Base-by-base conservation (phyloP, 768 basidiomycete genomes). In the Albatrellus ellisii region DNA sequence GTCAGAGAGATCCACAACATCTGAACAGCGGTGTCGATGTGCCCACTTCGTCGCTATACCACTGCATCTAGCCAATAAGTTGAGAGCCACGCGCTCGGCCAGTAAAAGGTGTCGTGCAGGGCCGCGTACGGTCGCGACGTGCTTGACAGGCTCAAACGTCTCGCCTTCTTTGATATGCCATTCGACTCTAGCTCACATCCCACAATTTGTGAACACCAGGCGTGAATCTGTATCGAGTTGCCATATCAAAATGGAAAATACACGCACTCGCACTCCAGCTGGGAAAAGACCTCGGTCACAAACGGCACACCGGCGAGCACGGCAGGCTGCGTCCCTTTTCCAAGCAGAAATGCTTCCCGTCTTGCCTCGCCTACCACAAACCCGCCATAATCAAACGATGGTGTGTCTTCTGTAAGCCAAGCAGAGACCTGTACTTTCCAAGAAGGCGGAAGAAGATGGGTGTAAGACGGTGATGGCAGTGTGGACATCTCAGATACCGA, bases 261-360 rank as follows among this genome's bases (percentile, higher is more conserved):
- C 39, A 74, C 91, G 57, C 59, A 94, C 92, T 76, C 62, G 79
- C 94, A 99, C 25, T 72, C 89, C 17, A 95, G 71, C 52, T 89
- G 86, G 33, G 63, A 62, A 59, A 98, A 97, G 44, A 98, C 75
- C 61, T 98, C 89, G 26, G 84, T 81, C 54, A 98, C 87, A 63
- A 99, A 98, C 0, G 94, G 95, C 7, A 80, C 84, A 39, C 95
- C 95, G 9, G 95, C 95, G 6, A 99, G 72, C 21, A 98, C 80
- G 18, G 76, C 75, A 14, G 70, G 51, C 43, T 76, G 69, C 39
- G 77, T 75, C 45, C 88, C 89, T 64, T 99, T 98, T 37, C 91
- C 94, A 52, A 89, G 71, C 14, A 98, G 72, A 56, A 79, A 82
- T 6, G 95, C 95, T 57, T 85, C 79, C 31, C 89, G 77, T 27